phyloP scores from a whole-genome alignment of 306 rosid species.

The Psophocarpus tetragonolobus region DNA sequence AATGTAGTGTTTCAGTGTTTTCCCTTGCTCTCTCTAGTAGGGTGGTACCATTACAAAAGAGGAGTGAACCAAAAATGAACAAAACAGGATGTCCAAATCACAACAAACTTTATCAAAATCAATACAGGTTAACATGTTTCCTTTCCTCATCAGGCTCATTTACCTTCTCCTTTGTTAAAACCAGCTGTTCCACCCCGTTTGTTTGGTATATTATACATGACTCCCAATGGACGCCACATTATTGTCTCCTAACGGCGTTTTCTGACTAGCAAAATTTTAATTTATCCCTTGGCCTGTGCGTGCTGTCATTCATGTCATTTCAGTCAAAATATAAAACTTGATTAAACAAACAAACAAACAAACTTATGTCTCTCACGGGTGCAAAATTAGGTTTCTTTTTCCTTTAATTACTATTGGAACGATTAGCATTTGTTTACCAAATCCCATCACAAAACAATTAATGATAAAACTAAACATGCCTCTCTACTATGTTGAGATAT shows the following conservation, averaged over 20 bases:
- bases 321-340: background rate
- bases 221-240: slow-evolving; percentile 40
- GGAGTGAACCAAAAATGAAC: background rate
- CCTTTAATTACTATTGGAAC: background rate
- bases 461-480: slow-evolving; percentile 35
- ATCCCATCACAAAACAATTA: slow-evolving; percentile 25
- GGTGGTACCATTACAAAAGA: no score
- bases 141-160: background rate
- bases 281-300: background rate
- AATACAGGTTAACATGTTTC: background rate
- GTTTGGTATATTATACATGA: background rate
- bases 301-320: background rate
- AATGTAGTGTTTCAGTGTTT: no score
- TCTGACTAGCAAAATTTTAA: background rate
- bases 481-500: slow-evolving; percentile 32
- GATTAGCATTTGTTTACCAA: slow-evolving; percentile 33
- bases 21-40: no score
- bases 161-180: slow-evolving; percentile 12
- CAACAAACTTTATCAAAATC: background rate
- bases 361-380: background rate
- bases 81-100: background rate
- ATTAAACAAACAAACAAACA: background rate
- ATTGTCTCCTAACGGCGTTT: background rate
- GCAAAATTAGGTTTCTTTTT: background rate
- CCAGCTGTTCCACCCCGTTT: background rate